Conservation (phyloP, 371 early-diverging fungal genomes). For the Vairimorpha ceranae region DNA sequence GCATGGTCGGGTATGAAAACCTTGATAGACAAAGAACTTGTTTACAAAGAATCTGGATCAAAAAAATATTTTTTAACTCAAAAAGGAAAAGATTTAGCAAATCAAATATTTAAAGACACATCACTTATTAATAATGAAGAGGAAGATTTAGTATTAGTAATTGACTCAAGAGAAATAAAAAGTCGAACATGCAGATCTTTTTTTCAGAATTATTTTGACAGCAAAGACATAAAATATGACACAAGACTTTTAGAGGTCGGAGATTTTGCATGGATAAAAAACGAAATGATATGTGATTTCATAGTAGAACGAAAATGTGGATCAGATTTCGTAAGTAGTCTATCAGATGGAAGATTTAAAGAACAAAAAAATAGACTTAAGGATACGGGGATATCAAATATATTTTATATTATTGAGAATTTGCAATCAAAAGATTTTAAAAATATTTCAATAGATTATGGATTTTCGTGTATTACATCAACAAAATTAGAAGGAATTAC, state of each 20-base stretch:
- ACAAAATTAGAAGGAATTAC: conserved; percentile 44
- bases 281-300: conserved; percentile 72
- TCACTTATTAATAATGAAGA: background rate
- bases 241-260: conserved; percentile 56
- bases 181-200: conserved; percentile 39
- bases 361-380: conserved; percentile 74
- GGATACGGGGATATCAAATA: conserved; percentile 16
- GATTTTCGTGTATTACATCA: background rate
- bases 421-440: conserved; percentile 33
- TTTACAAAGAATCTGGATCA: conserved; percentile 45
- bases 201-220: conserved; percentile 49
- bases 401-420: conserved; percentile 53
- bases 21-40: conserved; percentile 43
- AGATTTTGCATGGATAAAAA: conserved; percentile 61
- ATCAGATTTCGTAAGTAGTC: conserved; percentile 78
- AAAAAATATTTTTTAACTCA: conserved; percentile 49
- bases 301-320: conserved; percentile 82
- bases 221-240: conserved; percentile 20
- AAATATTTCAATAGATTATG: conserved; percentile 3
- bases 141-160: conserved; percentile 37
- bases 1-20: conserved; percentile 51
- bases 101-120: conserved; percentile 34
- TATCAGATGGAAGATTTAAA: conserved; percentile 80
- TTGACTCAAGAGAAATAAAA: conserved; percentile 61
- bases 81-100: conserved; percentile 30